Evolutionary conservation across 352 stramenopile species (phyloP).

Genomic region (Albugo candida): DNA sequence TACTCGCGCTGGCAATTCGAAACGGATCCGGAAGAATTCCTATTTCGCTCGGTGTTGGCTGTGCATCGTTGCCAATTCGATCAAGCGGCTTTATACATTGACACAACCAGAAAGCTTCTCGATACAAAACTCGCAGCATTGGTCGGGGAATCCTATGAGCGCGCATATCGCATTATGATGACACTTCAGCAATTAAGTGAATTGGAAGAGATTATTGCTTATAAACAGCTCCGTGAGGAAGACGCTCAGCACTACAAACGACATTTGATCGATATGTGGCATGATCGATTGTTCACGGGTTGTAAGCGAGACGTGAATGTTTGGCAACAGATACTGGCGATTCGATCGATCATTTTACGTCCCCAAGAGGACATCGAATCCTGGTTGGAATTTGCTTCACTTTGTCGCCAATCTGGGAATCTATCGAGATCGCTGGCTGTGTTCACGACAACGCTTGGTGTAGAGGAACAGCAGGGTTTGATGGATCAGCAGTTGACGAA

Average conservation of each 20-base stretch:
- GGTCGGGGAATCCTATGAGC: conserved; percentile 91
- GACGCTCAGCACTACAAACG: conserved; percentile 60
- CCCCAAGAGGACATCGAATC: conserved; percentile 80
- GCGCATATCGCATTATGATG: conserved; percentile 93
- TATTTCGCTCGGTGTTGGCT: conserved; percentile 83
- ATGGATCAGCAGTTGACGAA: too few relatives aligned
- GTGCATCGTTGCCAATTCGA: conserved; percentile 89
- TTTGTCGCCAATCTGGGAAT: conserved; percentile 80
- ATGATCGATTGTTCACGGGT: conserved; percentile 34
- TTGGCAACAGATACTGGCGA: conserved; percentile 88
- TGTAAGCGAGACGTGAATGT: conserved; percentile 85
- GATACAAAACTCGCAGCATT: conserved; percentile 90
- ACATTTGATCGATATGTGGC: conserved; percentile 78
- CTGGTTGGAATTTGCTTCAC: conserved; percentile 84
- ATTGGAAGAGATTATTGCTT: conserved; percentile 95
- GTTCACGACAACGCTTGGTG: conserved; percentile 35
- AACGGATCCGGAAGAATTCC: not conserved
- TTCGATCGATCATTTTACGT: conserved; percentile 76
- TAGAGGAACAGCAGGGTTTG: conserved; percentile 7
- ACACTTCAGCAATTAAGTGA: conserved; percentile 93
- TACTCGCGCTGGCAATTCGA: conserved; percentile 18
- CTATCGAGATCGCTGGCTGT: conserved; percentile 70
- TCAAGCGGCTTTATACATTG: conserved; percentile 81
- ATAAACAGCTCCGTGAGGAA: conserved; percentile 71
- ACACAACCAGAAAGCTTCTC: conserved; percentile 83